Percentiles rank a stretch among this genome's conserved stretches.
These are phyloP conservation scores for Plasmodium vivax DNA, from an alignment of 169 alveolate species.

Conservation along the genomic window DNA sequence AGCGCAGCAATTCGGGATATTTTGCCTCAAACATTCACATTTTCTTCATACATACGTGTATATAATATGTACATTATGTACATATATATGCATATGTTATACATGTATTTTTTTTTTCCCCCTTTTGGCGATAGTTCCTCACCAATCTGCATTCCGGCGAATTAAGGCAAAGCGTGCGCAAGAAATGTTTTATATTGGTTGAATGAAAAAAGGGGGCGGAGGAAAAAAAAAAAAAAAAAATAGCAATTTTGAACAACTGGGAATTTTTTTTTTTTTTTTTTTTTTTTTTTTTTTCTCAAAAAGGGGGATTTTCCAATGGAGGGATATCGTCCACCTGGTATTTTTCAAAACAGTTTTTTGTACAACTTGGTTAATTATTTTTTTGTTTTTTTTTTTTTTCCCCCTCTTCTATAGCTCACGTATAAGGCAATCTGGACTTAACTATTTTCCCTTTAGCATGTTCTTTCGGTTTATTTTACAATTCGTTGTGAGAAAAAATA, in stretches of 20 bases:
- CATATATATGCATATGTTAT: neutral
- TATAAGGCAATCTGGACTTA: neutral
- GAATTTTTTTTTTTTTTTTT: slow-evolving; percentile 9
- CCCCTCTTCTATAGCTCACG: neutral
- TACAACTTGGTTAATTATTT: slow-evolving; percentile 7
- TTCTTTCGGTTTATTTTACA: neutral
- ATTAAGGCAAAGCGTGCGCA: neutral
- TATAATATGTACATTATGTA: no score
- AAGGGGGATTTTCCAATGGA: no score
- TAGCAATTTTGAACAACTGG: slow-evolving; percentile 26
- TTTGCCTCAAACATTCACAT: neutral
- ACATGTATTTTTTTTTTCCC: neutral
- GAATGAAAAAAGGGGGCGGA: neutral
- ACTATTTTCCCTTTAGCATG: neutral
- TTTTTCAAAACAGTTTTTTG: neutral
- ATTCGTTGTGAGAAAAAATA: neutral
- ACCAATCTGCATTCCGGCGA: neutral
- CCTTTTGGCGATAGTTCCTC: neutral
- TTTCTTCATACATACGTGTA: neutral
- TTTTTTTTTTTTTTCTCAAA: no score
- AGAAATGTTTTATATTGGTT: neutral
- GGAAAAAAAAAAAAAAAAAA: slow-evolving; percentile 8
- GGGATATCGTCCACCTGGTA: no score
- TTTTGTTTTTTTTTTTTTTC: neutral
- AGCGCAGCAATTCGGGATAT: neutral